Percentiles rank a stretch among this genome's conserved stretches.
Evolutionary conservation across 2,329 filamentous ascomycete species (phyloP).

Genomic region (Drechslera avenae): DNA sequence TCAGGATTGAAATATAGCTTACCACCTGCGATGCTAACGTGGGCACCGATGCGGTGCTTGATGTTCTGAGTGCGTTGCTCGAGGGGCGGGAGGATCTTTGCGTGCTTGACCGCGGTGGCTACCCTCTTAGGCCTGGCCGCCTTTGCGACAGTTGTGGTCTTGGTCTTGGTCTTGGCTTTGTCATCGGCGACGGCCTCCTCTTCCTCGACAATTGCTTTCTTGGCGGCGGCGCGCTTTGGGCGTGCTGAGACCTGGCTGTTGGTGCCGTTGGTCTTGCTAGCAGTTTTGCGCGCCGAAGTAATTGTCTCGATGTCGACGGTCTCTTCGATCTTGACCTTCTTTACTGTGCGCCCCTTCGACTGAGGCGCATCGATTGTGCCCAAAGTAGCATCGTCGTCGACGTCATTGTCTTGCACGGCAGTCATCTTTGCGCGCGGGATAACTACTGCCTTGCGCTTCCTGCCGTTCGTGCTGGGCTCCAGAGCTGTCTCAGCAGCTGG

Average conservation of each 20-base stretch:
- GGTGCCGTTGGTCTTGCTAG: conserved; percentile 4
- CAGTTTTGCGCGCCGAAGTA: conserved; percentile 14
- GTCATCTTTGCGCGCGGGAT: conserved; percentile 19
- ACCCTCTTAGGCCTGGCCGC: conserved; percentile 19
- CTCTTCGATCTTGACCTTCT: conserved; percentile 27
- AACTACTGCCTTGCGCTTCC: conserved; percentile 39
- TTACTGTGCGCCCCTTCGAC: no score
- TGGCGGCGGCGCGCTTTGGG: background rate
- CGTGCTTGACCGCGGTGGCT: conserved; percentile 51
- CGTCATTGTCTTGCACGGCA: conserved; percentile 12
- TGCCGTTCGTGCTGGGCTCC: conserved; percentile 15
- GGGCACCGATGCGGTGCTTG: conserved; percentile 87
- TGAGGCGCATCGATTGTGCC: no score
- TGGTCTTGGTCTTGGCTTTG: background rate
- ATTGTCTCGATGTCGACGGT: conserved; percentile 17
- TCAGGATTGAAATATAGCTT: conserved; percentile 30
- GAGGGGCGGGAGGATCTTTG: conserved; percentile 64
- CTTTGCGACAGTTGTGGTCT: background rate
- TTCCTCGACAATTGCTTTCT: background rate
- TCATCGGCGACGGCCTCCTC: conserved; percentile 5
- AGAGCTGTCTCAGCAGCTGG: conserved; percentile 10
- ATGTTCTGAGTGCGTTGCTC: conserved; percentile 71
- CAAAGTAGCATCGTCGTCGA: no score
- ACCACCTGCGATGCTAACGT: conserved; percentile 90
- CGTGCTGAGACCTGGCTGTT: background rate